Percentiles rank a stretch among this genome's conserved stretches.
Conservation (phyloP, 176 grass and related monocot species). For the Cocos nucifera region DNA sequence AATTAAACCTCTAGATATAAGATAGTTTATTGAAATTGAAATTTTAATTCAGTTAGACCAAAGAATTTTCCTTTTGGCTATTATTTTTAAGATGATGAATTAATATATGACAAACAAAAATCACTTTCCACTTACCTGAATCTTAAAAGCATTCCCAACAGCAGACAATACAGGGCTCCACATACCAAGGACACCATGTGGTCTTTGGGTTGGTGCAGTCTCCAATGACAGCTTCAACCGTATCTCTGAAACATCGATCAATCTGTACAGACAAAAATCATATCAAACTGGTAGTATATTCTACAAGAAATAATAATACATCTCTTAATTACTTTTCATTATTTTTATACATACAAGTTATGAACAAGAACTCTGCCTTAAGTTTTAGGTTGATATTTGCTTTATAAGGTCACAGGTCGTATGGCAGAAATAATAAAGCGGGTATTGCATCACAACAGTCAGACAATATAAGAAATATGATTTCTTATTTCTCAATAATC, state of each 20-base stretch:
- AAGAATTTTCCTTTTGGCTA: not conserved
- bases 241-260: constrained; percentile 94
- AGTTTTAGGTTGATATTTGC: too few relatives aligned
- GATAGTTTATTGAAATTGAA: too few relatives aligned
- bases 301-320: too few relatives aligned
- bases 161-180: constrained; percentile 93
- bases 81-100: not conserved
- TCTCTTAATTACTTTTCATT: too few relatives aligned
- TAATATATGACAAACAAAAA: not conserved
- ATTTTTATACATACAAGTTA: too few relatives aligned
- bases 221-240: constrained; percentile 92
- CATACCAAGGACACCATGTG: constrained; percentile 79
- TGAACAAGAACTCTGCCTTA: too few relatives aligned
- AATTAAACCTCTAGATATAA: too few relatives aligned
- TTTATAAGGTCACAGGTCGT: too few relatives aligned
- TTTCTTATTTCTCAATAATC: too few relatives aligned
- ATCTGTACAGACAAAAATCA: constrained; percentile 44
- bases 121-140: constrained; percentile 43
- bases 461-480: too few relatives aligned
- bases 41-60: not conserved
- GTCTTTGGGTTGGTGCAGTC: constrained; percentile 89
- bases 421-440: too few relatives aligned
- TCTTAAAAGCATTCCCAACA: constrained; percentile 94
- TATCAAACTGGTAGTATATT: not conserved
- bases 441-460: too few relatives aligned